Evolutionary conservation across 331 rosid species (phyloP).

Genomic region (Malus hybrid): DNA sequence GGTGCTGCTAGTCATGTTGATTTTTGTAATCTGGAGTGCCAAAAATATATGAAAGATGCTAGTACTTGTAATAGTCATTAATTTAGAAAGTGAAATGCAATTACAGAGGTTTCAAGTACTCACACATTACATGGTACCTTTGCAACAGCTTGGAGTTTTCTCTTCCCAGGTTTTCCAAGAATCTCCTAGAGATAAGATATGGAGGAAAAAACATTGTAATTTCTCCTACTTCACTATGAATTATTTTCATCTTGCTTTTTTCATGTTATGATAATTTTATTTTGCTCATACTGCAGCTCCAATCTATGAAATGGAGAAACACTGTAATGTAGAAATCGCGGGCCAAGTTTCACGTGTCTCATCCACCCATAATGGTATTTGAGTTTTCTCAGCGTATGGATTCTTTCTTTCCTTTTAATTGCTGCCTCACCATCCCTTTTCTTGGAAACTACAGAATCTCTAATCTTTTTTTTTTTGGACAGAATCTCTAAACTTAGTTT

Average conservation of each 20-base stretch:
- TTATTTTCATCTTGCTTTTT: neutral
- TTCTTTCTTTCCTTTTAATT: conserved; percentile 21
- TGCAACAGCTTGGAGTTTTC: conserved; percentile 87
- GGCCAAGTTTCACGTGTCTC: conserved; percentile 64
- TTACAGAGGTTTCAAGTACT: conserved; percentile 23
- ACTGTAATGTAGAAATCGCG: conserved; percentile 80
- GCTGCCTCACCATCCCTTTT: conserved; percentile 7
- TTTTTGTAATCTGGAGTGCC: neutral
- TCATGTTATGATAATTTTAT: conserved; percentile 13
- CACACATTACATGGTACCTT: conserved; percentile 26
- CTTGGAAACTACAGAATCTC: neutral
- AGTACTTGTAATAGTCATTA: no score
- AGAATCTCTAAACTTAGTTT: neutral
- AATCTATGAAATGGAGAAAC: conserved; percentile 77
- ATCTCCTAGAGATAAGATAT: conserved; percentile 60
- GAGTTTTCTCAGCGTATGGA: conserved; percentile 33
- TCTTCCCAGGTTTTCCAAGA: conserved; percentile 96
- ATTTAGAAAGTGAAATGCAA: no score
- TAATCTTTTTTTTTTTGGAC: neutral
- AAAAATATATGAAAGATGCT: neutral
- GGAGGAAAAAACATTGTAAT: conserved; percentile 78
- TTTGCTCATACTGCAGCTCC: conserved; percentile 45
- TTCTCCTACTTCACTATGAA: conserved; percentile 23
- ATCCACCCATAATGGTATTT: conserved; percentile 67
- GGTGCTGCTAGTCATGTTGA: neutral